Percentiles rank a stretch among this genome's conserved stretches.
These are phyloP conservation scores for Cyclanthera cordifolia DNA, from an alignment of 306 rosid species.

Conservation along the genomic window DNA sequence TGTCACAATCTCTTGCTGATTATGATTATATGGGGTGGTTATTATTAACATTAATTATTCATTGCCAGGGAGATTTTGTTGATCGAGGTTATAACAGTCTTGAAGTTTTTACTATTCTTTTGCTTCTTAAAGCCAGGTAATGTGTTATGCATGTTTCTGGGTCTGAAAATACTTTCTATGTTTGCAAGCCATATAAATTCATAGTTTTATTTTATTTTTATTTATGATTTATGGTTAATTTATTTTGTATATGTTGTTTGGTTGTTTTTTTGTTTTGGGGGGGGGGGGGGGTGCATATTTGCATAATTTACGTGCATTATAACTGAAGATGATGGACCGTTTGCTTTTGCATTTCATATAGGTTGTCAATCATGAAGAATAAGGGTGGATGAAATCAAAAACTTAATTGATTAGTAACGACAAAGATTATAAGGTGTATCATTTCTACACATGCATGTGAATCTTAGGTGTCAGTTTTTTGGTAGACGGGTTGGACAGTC, in stretches of 20 bases:
- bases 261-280: neutral
- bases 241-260: no score
- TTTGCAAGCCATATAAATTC: neutral
- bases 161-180: constrained; percentile 9
- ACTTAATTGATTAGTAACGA: no score
- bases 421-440: no score
- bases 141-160: constrained; percentile 11
- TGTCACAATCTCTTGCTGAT: neutral
- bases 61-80: constrained; percentile 80
- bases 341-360: neutral
- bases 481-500: neutral
- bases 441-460: no score
- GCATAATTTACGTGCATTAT: neutral
- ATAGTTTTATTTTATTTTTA: no score
- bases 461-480: no score
- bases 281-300: no score
- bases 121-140: constrained; percentile 96
- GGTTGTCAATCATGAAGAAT: neutral
- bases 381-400: neutral
- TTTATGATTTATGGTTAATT: no score
- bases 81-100: constrained; percentile 98
- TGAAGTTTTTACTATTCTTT: constrained; percentile 90
- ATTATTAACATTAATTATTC: neutral
- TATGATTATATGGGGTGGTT: constrained; percentile 14
- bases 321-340: no score